These are phyloP conservation scores for Leccinum pachyderme DNA, from an alignment of 1,284 basidiomycete genomes.

Conservation along the genomic window DNA sequence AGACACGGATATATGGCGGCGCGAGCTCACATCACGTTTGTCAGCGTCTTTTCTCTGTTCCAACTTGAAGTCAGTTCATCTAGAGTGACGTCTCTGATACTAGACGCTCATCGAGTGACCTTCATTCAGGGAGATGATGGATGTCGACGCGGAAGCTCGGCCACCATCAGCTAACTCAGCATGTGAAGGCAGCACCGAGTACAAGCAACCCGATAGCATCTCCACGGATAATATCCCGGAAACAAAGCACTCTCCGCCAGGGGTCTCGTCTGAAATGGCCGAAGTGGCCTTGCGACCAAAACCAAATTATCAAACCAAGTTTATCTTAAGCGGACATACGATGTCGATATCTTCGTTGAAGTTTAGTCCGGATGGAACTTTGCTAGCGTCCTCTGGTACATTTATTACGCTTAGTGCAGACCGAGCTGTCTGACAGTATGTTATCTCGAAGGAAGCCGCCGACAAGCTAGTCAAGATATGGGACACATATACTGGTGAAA, in stretches of 20 bases:
- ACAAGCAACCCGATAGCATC: conserved; percentile 11
- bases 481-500: conserved; percentile 68
- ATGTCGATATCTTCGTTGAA: conserved; percentile 74
- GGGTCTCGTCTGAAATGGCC: not conserved
- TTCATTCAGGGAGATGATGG: conserved; percentile 11
- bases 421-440: conserved; percentile 20
- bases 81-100: not conserved
- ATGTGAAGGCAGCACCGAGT: conserved; percentile 3
- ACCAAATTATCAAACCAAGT: conserved; percentile 44
- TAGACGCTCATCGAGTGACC: not conserved
- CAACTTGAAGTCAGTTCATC: not conserved
- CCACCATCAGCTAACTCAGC: not conserved
- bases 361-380: conserved; percentile 73
- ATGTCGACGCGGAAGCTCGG: conserved; percentile 17
- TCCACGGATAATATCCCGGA: conserved; percentile 7
- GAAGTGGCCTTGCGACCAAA: not conserved
- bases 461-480: conserved; percentile 81
- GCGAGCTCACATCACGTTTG: not conserved
- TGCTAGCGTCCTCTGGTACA: conserved; percentile 75
- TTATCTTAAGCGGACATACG: conserved; percentile 70
- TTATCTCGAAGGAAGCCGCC: conserved; percentile 56
- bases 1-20: conserved; percentile 5
- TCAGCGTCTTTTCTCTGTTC: not conserved
- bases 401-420: conserved; percentile 13
- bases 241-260: not conserved